Conservation (phyloP, 371 early-diverging fungal genomes). For the Chytridium lagenaria region DNA sequence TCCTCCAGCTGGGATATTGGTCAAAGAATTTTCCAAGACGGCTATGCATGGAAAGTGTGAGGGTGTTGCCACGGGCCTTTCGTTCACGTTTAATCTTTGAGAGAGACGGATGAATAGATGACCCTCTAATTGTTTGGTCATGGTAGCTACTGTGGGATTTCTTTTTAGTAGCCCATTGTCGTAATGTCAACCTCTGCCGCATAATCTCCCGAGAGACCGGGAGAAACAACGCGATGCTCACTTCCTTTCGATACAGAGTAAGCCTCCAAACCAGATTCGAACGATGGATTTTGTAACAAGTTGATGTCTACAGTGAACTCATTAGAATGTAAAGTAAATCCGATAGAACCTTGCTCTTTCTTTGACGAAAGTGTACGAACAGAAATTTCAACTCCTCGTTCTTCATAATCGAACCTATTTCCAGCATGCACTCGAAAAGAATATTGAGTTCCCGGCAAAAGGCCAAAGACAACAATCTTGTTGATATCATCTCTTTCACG, state of each 20-base stretch:
- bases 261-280: constrained; percentile 12
- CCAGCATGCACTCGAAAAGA: constrained; percentile 36
- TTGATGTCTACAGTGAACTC: constrained; percentile 23
- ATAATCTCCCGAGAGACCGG: background rate
- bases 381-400: constrained; percentile 12
- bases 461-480: constrained; percentile 24
- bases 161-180: constrained; percentile 26
- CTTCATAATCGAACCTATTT: constrained; percentile 36
- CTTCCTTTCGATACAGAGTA: constrained; percentile 20
- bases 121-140: constrained; percentile 19
- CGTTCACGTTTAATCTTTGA: background rate
- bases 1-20: constrained; percentile 33
- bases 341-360: constrained; percentile 12
- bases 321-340: constrained; percentile 3
- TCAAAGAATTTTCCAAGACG: constrained; percentile 27
- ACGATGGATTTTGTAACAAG: constrained; percentile 35
- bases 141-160: too few relatives aligned
- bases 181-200: constrained; percentile 27
- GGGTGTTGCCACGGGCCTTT: background rate
- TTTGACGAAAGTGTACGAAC: constrained; percentile 16
- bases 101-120: background rate
- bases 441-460: constrained; percentile 31
- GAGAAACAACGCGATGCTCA: constrained; percentile 17
- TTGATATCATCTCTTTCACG: constrained; percentile 10
- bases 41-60: constrained; percentile 21